These are phyloP conservation scores for Funneliformis geosporum DNA, from an alignment of 192 early-diverging fungal genomes.

Conservation along the genomic window DNA sequence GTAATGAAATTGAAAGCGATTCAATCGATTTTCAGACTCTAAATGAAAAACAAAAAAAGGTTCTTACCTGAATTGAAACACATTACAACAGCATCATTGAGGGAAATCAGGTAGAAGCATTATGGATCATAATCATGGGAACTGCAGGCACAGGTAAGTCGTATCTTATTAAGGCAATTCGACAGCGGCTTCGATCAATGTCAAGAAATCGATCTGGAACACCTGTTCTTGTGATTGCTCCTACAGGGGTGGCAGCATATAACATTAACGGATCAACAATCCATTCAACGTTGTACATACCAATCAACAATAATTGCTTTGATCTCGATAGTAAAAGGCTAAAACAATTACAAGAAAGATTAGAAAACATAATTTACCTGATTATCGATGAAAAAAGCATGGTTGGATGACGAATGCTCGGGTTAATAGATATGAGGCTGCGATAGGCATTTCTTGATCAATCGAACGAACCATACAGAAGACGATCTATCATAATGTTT, in stretches of 20 bases:
- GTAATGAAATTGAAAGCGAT: not conserved
- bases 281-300: not conserved
- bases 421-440: no score
- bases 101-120: no score
- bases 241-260: not conserved
- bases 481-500: no score
- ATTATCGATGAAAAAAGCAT: slow-evolving; percentile 2
- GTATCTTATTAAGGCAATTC: not conserved
- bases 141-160: not conserved
- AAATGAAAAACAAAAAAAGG: no score
- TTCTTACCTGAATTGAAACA: no score
- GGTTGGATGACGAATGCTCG: no score
- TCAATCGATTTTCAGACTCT: no score
- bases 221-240: not conserved
- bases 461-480: no score
- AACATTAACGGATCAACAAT: not conserved
- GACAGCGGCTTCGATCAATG: not conserved
- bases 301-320: not conserved
- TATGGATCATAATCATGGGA: no score
- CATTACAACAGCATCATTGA: no score
- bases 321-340: not conserved
- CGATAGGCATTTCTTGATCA: no score
- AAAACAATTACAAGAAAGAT: not conserved
- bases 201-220: no score
- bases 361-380: not conserved